Evolutionary conservation across 352 stramenopile species (phyloP).

Genomic region (Hyaloperonospora arabidopsidis): DNA sequence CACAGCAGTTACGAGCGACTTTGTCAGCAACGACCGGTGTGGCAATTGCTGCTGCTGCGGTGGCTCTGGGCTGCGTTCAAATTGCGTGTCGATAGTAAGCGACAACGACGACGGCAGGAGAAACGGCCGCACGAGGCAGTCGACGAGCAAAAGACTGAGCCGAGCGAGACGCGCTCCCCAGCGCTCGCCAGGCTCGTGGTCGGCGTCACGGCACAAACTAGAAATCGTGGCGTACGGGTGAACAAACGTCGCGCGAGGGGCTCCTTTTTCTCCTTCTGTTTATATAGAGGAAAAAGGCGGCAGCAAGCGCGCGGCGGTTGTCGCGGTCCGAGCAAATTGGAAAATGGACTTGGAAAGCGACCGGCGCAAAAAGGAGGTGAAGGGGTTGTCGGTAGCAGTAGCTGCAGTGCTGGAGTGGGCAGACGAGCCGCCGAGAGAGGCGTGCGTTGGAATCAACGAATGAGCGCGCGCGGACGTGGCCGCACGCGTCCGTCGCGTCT

Average conservation of each 20-base stretch:
- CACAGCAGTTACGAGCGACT: constrained; percentile 14
- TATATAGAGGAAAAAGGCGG: constrained; percentile 2
- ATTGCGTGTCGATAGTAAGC: constrained; percentile 6
- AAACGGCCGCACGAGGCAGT: constrained; percentile 31
- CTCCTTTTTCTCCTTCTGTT: constrained; percentile 5
- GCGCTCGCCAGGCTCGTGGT: constrained; percentile 18
- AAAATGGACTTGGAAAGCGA: too few species aligned
- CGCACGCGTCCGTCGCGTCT: constrained; percentile 15
- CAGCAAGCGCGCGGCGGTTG: too few species aligned
- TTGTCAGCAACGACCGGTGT: constrained; percentile 5
- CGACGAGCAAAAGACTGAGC: constrained; percentile 26
- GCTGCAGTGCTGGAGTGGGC: constrained; percentile 4
- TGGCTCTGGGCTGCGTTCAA: constrained; percentile 8
- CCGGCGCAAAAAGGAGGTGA: too few species aligned
- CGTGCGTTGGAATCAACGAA: constrained; percentile 29
- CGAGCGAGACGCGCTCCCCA: constrained; percentile 34
- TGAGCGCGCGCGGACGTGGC: constrained; percentile 14
- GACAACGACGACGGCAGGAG: constrained; percentile 10
- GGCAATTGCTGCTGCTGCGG: not conserved
- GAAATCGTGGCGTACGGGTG: constrained; percentile 9
- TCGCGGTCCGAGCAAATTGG: too few species aligned
- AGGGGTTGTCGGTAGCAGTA: not conserved
- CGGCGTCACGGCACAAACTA: not conserved
- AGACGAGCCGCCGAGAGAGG: constrained; percentile 20
- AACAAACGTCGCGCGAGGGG: too few species aligned